A percentile compares a stretch with the other conserved stretches of the same genome.
phyloP scores from a whole-genome alignment of 2,329 filamentous ascomycete genomes.

The Penicillium sp. region DNA sequence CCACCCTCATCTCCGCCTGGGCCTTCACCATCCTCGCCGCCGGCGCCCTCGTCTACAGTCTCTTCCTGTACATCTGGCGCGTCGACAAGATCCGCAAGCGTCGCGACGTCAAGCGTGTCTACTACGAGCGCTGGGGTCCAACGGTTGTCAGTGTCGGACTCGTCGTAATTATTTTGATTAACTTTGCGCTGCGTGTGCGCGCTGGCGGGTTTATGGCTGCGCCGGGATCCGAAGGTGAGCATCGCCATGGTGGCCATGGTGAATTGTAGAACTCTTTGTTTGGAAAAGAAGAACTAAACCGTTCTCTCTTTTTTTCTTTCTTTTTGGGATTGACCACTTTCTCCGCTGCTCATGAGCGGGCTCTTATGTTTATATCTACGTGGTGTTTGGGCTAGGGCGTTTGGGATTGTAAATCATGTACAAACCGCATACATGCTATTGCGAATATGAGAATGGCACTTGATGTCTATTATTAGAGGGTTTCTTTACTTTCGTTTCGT shows the following conservation, averaged over 20 bases:
- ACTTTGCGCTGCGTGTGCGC: slow-evolving; percentile 76
- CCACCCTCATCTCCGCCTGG: slow-evolving; percentile 69
- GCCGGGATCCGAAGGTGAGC: slow-evolving; percentile 11
- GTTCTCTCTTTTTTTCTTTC: not conserved
- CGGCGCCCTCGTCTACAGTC: slow-evolving; percentile 75
- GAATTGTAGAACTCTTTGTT: slow-evolving; percentile 13
- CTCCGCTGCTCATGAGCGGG: not conserved
- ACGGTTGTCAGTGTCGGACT: slow-evolving; percentile 71
- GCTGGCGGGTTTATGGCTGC: slow-evolving; percentile 42
- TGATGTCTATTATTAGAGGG: not conserved
- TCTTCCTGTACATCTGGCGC: slow-evolving; percentile 83
- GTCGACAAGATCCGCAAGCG: slow-evolving; percentile 80
- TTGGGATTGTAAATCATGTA: slow-evolving; percentile 9
- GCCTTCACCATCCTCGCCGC: slow-evolving; percentile 81
- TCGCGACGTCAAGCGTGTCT: slow-evolving; percentile 70
- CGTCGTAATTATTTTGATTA: slow-evolving; percentile 71
- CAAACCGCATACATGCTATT: slow-evolving; percentile 7
- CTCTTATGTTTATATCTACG: slow-evolving; percentile 5
- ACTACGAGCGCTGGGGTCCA: slow-evolving; percentile 88
- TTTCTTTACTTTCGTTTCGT: not conserved
- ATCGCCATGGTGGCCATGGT: slow-evolving; percentile 19
- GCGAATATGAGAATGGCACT: slow-evolving; percentile 9
- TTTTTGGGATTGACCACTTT: not conserved
- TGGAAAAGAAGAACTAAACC: not conserved
- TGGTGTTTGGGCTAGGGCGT: slow-evolving; percentile 2